Evolutionary conservation across 441 rosid genomes (phyloP).

Genomic region (Bruguiera hainesii): DNA sequence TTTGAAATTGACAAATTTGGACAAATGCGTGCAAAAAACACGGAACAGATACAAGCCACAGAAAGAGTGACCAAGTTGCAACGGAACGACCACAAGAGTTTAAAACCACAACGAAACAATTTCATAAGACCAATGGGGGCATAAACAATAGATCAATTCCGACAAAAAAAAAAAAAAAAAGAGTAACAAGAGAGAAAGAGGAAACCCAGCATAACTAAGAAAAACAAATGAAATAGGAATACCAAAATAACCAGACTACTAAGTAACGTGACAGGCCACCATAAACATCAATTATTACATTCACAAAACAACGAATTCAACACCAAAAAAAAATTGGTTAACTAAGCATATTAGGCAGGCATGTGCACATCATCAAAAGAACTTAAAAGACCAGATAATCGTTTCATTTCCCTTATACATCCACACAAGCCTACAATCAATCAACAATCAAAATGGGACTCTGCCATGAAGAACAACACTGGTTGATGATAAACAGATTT

Average conservation of each 20-base stretch:
- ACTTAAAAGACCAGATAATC: neutral
- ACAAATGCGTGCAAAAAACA: conserved; percentile 4
- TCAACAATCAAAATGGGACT: neutral
- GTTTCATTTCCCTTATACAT: conserved; percentile 5
- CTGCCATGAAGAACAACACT: neutral
- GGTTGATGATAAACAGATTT: conserved; percentile 10
- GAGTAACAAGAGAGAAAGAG: neutral
- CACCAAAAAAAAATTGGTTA: neutral
- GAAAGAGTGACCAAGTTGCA: conserved; percentile 14
- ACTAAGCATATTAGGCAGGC: neutral
- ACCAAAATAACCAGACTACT: neutral
- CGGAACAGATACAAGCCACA: conserved; percentile 2
- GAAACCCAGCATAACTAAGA: neutral
- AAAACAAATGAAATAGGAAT: conserved; percentile 5
- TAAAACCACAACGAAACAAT: neutral
- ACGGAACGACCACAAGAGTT: neutral
- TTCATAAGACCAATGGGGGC: conserved; percentile 12
- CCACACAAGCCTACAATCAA: conserved; percentile 6
- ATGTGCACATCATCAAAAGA: conserved; percentile 1
- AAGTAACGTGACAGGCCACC: neutral
- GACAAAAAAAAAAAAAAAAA: neutral
- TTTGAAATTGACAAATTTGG: conserved; percentile 4
- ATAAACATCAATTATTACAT: neutral
- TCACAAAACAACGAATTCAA: conserved; percentile 5
- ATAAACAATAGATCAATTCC: neutral